Evolutionary conservation across 1,284 basidiomycete species (phyloP), one percentile per base, ranked within the genome.

Genomic region (Naganishia sp.): DNA sequence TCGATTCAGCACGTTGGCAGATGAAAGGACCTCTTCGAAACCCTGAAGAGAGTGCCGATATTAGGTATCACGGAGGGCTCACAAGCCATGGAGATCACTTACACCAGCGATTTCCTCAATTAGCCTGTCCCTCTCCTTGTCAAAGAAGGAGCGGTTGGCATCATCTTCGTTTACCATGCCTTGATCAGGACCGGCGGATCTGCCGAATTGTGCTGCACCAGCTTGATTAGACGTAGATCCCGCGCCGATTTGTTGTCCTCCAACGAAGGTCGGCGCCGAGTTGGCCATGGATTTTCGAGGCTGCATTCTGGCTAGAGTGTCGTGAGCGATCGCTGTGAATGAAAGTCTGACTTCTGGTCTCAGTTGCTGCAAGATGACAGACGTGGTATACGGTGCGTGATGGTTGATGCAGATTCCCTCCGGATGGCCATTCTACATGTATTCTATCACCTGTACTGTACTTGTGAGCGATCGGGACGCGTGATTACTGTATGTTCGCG

Each of bases 1-100:
- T 66, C 94, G 86, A 77, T 96, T 96, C 21, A 94, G 81, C n/a
- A 85, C 85, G 75, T 97, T 97, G 66, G 87, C 88, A n/a, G 89
- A 86, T 1, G 88, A 88, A 18, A 96, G 81, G 6, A 95, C 79
- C 67, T 91, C 88, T 74, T 95, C 94, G 73, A 96, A 92, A n/a
- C 88, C 88, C 94, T 96, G 72, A 11, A 2, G 28, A 9, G 10
- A 42, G 6, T 1, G 28, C n/a, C 6, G 7, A 28, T 17, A 7
- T 23, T 57, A 23, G 35, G 25, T 18, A 58, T n/a, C 25, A 21
- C 23, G 25, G 32, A n/a, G 31, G 11, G 35, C 25, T 1, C 17
- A 21, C 55, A 21, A 49, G 31, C 11, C 43, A 0, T 4, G 23
- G 11, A 21, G 28, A 32, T 7, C 11, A 74, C 78, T 17, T 55